A percentile compares a stretch with the other conserved stretches of the same genome.
phyloP scores from a whole-genome alignment of 2,329 filamentous ascomycete species.

The Penicillium janthinellum region DNA sequence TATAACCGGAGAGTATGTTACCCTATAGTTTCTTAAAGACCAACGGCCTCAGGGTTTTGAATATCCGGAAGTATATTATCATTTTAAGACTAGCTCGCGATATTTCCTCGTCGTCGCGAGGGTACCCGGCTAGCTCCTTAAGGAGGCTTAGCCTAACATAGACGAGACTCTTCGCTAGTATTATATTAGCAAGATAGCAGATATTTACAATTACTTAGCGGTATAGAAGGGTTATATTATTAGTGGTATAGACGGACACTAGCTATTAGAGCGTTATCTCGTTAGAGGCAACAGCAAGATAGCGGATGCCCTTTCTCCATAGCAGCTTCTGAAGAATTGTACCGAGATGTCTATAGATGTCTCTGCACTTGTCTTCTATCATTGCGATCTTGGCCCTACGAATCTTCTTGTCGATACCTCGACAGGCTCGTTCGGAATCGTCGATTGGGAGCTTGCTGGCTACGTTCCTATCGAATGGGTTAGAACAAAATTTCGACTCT shows the following conservation, averaged over 20 bases:
- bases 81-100: constrained; percentile 13
- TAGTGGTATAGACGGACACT: constrained; percentile 10
- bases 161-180: constrained; percentile 13
- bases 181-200: constrained; percentile 14
- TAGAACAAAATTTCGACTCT: constrained; percentile 37
- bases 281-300: constrained; percentile 11
- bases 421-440: constrained; percentile 28
- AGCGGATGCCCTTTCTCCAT: constrained; percentile 11
- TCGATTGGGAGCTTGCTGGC: constrained; percentile 37
- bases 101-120: constrained; percentile 14
- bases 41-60: constrained; percentile 2
- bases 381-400: constrained; percentile 34
- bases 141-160: constrained; percentile 16
- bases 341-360: constrained; percentile 13
- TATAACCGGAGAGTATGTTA: constrained; percentile 16
- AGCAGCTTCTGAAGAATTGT: constrained; percentile 14
- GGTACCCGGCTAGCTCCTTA: constrained; percentile 12
- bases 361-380: constrained; percentile 21
- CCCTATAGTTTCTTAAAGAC: constrained; percentile 14
- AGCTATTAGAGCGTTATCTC: constrained; percentile 14
- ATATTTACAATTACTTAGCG: constrained; percentile 4
- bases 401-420: constrained; percentile 34
- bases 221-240: constrained; percentile 9
- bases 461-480: constrained; percentile 37
- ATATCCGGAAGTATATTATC: constrained; percentile 4